phyloP scores from a whole-genome alignment of 768 basidiomycete genomes.

The Tricholoma terreum region DNA sequence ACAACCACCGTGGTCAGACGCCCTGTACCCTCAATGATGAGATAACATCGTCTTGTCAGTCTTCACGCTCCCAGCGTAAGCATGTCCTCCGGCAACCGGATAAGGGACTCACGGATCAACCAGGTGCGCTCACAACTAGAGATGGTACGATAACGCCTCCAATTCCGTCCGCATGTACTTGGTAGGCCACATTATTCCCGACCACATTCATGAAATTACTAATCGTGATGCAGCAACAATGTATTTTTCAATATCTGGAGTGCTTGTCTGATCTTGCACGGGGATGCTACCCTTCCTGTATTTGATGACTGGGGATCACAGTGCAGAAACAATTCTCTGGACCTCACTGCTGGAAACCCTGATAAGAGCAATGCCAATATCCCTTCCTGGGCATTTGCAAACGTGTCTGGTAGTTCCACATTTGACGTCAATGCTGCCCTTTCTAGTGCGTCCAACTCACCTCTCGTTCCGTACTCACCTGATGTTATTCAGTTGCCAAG shows the following conservation, averaged over 20 bases:
- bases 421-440: slow-evolving; percentile 1
- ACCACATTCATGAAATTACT: background rate
- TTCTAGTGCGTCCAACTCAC: slow-evolving; percentile 5
- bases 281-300: slow-evolving; percentile 1
- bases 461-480: background rate
- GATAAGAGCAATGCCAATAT: background rate
- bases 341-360: slow-evolving; percentile 10
- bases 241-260: slow-evolving; percentile 28
- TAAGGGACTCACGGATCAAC: background rate
- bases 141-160: background rate
- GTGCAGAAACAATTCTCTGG: slow-evolving; percentile 10
- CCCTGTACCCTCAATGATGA: slow-evolving; percentile 5
- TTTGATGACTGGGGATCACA: slow-evolving; percentile 7
- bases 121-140: background rate
- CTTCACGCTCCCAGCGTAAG: slow-evolving; percentile 1
- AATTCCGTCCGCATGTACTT: slow-evolving; percentile 16
- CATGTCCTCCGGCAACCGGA: background rate
- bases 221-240: slow-evolving; percentile 23
- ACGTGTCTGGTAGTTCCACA: slow-evolving; percentile 1
- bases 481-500: background rate
- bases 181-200: slow-evolving; percentile 12
- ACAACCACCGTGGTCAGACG: slow-evolving; percentile 6
- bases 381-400: slow-evolving; percentile 7
- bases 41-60: slow-evolving; percentile 7
- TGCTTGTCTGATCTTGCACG: slow-evolving; percentile 16